Percentiles rank a stretch among this genome's conserved stretches.
Conservation (phyloP, 768 basidiomycete genomes). For the Termitomyces bulborhizus region DNA sequence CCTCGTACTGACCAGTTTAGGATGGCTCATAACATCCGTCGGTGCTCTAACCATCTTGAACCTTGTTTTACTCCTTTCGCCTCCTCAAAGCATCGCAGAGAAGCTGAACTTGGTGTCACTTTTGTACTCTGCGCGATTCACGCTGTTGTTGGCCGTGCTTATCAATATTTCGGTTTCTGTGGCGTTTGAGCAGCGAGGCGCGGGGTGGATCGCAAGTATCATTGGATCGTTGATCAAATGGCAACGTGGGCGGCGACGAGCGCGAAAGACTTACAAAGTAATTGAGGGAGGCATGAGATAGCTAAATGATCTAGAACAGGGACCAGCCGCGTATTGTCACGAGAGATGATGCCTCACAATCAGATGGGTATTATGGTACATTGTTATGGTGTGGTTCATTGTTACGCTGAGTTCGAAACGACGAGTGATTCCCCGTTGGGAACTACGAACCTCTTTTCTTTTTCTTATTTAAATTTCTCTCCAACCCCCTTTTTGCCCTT, state of each 20-base stretch:
- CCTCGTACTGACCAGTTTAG: constrained; percentile 30
- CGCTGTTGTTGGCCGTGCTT: constrained; percentile 60
- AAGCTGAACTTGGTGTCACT: constrained; percentile 76
- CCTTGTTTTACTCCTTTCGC: constrained; percentile 66
- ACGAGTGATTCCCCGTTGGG: constrained; percentile 2
- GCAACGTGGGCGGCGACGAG: constrained; percentile 41
- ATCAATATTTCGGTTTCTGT: constrained; percentile 69
- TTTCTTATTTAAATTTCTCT: no score
- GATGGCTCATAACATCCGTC: constrained; percentile 78
- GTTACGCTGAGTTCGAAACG: constrained; percentile 20
- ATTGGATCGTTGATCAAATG: constrained; percentile 42
- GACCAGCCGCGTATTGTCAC: background rate
- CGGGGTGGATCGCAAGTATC: constrained; percentile 47
- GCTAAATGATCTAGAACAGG: background rate
- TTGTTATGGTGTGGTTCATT: constrained; percentile 13
- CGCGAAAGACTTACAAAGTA: constrained; percentile 75
- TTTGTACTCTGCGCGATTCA: constrained; percentile 59
- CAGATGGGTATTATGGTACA: constrained; percentile 9
- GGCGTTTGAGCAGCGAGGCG: constrained; percentile 73
- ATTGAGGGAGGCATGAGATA: constrained; percentile 68
- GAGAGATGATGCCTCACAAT: no score
- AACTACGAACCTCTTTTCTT: constrained; percentile 12
- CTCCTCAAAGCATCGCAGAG: constrained; percentile 50
- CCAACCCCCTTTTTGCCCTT: constrained; percentile 21
- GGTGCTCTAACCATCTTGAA: constrained; percentile 65